phyloP scores from a whole-genome alignment of 1,284 basidiomycete genomes.

The Tylopilus sp. region DNA sequence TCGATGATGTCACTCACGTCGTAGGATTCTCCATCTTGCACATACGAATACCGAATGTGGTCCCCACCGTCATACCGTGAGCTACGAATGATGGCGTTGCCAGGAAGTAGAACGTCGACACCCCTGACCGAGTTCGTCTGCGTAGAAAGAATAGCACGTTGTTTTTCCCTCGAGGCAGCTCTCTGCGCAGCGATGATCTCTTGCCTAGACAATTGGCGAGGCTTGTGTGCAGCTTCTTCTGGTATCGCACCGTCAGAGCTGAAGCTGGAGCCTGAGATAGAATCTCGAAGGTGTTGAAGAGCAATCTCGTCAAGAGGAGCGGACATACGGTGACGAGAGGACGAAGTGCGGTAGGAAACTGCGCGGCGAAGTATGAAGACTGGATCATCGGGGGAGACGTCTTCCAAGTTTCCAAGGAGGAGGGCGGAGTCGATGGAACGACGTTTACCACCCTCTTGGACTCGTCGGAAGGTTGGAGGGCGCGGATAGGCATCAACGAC shows the following conservation, averaged over 20 bases:
- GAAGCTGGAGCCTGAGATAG: conserved; percentile 45
- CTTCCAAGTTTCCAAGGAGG: conserved; percentile 66
- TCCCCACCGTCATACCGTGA: conserved; percentile 67
- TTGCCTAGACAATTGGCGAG: conserved; percentile 61
- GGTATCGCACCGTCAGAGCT: conserved; percentile 40
- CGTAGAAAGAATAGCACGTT: conserved; percentile 80
- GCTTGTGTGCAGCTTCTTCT: conserved; percentile 28
- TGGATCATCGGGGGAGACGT: conserved; percentile 80
- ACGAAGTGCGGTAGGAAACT: conserved; percentile 62
- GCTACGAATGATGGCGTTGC: conserved; percentile 82
- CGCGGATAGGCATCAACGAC: conserved; percentile 81
- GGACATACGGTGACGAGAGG: conserved; percentile 61
- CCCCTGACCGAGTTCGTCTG: conserved; percentile 82
- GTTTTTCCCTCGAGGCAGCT: conserved; percentile 78
- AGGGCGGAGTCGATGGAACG: conserved; percentile 82
- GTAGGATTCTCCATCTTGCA: conserved; percentile 83
- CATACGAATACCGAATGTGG: conserved; percentile 86
- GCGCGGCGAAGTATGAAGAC: conserved; percentile 84
- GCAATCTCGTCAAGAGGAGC: conserved; percentile 76
- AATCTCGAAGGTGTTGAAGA: conserved; percentile 66
- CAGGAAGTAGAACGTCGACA: conserved; percentile 81
- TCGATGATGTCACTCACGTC: conserved; percentile 93
- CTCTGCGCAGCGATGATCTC: conserved; percentile 94
- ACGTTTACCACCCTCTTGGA: conserved; percentile 62
- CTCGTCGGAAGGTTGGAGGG: conserved; percentile 68